Percentiles rank a stretch among this genome's conserved stretches.
These are phyloP conservation scores for Jaenimonas drosophilae DNA, from an alignment of 208 protist genomes.

Conservation along the genomic window DNA sequence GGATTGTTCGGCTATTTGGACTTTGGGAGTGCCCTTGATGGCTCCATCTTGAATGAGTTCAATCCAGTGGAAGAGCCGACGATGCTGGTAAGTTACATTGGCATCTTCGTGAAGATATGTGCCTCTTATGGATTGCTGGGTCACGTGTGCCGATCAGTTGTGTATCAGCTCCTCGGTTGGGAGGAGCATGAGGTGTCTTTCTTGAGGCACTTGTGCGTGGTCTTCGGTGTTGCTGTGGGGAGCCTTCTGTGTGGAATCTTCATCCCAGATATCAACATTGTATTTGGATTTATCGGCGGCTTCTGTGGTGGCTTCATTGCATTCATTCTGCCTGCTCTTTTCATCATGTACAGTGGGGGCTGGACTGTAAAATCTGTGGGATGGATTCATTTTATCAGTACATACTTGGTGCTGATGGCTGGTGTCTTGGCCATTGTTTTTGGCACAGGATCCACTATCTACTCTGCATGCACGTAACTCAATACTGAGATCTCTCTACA, in stretches of 20 bases:
- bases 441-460: conserved; percentile 42
- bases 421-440: conserved; percentile 51
- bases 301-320: conserved; percentile 39
- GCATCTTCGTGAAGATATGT: conserved; percentile 10
- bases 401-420: conserved; percentile 29
- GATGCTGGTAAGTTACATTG: conserved; percentile 14
- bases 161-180: conserved; percentile 22
- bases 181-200: conserved; percentile 16
- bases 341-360: conserved; percentile 36
- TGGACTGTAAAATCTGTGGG: conserved; percentile 26
- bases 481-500: neutral
- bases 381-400: conserved; percentile 23
- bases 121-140: conserved; percentile 10
- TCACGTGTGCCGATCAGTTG: conserved; percentile 23
- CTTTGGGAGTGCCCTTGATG: conserved; percentile 19
- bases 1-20: conserved; percentile 60
- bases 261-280: conserved; percentile 56
- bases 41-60: conserved; percentile 17
- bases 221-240: conserved; percentile 7
- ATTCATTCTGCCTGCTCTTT: conserved; percentile 63
- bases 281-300: conserved; percentile 52
- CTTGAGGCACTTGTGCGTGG: conserved; percentile 23
- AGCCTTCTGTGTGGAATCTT: conserved; percentile 43
- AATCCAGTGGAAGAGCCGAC: conserved; percentile 9
- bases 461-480: conserved; percentile 1